Percentiles rank a stretch among this genome's conserved stretches.
phyloP scores from a whole-genome alignment of 2,329 filamentous ascomycete species.

The Lomentospora prolificans region DNA sequence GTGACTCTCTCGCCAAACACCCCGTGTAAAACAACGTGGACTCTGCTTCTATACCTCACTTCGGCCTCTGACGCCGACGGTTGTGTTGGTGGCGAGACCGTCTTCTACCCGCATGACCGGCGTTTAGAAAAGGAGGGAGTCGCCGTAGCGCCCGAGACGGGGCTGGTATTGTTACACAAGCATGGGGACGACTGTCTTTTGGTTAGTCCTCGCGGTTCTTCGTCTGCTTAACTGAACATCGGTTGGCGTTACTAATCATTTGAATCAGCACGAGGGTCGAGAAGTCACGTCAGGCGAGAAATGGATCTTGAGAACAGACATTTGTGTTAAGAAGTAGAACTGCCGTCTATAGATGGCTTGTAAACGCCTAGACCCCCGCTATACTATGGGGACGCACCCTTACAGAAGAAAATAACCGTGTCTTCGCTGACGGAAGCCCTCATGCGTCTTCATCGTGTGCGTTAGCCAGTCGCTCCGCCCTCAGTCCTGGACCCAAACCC shows the following conservation, averaged over 20 bases:
- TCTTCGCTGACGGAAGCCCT: too few relatives aligned
- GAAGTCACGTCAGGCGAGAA: constrained; percentile 77
- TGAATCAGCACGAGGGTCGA: constrained; percentile 63
- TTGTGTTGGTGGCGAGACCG: constrained; percentile 78
- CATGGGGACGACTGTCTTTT: constrained; percentile 85
- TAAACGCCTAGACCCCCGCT: background rate
- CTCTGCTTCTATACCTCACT: constrained; percentile 77
- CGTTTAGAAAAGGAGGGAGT: constrained; percentile 52
- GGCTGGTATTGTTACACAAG: constrained; percentile 76
- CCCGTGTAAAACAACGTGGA: constrained; percentile 75
- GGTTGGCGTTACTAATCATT: constrained; percentile 7
- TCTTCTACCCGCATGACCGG: constrained; percentile 71
- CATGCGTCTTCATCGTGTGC: too few relatives aligned
- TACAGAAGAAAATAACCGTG: too few relatives aligned
- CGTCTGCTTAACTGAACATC: constrained; percentile 10
- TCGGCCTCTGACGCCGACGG: constrained; percentile 52
- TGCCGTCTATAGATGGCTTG: background rate
- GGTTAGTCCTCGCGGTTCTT: constrained; percentile 30
- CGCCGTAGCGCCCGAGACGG: constrained; percentile 66
- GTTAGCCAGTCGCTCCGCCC: too few relatives aligned
- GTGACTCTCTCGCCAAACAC: constrained; percentile 42
- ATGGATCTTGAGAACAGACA: constrained; percentile 80
- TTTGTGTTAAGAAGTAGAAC: constrained; percentile 45
- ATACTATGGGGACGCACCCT: too few relatives aligned
- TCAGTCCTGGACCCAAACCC: too few relatives aligned